Evolutionary conservation across 352 stramenopile genomes (phyloP), one percentile per base, ranked within the genome.

Genomic region (Phytopythium sindhum): DNA sequence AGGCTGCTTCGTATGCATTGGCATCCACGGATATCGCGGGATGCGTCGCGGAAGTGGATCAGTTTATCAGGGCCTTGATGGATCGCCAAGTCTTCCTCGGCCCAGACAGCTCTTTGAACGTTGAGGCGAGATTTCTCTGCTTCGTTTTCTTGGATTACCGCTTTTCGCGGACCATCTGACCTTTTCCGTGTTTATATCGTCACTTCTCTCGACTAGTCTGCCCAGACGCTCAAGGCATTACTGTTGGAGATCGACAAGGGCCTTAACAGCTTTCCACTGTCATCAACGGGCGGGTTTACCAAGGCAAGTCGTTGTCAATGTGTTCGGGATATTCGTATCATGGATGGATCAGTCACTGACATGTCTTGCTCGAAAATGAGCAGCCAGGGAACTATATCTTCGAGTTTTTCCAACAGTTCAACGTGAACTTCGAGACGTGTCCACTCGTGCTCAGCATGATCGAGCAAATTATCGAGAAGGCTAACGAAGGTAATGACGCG

Each of bases 1-100:
- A 99, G 12, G 95, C 93, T 14, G 93, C 97, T 15, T 99, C 96
- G 9, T 99, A 99, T 71, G 90, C 98, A 29, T 72, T 99, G 4
- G 98, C 86, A 1, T 98, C 89, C 23, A 86, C 78, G 9, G 93
- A 99, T 65, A 92, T 99, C 54, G 84, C 85, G n/a, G 91, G 88
- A 28, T 98, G 94, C 41, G 91, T 99, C 21, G 67, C 77, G 8
- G 97, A 99, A 78, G 85, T 99, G 29, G 75, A 97, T 44, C 82
- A 91, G 52, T 96, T 95, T 51, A 86, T 92, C 26, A 77, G 76
- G 31, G 84, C 72, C 19, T 67, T 94, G 11, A 79, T 63, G 15
- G 86, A 89, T 17, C 78, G 88, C 35, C 81, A 73, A 17, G 75
- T 94, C 26, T 69, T 73, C 17, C 68, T 94, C 11, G 66, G 67